phyloP scores from a whole-genome alignment of 139 green algal genomes.

The Chlamydomonas incerta region DNA sequence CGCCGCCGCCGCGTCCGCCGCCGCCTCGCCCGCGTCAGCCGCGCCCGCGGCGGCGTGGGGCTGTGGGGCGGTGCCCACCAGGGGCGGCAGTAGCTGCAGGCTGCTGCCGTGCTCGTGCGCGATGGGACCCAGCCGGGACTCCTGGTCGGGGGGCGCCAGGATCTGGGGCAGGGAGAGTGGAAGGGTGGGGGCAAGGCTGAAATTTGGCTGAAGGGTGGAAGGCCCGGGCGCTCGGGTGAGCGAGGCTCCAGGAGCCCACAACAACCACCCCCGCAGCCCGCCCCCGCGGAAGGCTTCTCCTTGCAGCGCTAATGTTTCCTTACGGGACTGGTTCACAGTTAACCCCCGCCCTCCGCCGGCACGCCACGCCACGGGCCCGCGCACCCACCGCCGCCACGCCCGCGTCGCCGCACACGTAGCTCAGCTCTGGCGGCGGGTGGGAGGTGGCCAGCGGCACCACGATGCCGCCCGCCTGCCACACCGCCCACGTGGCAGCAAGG shows the following conservation, averaged over 20 bases:
- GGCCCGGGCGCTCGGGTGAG: too few relatives aligned
- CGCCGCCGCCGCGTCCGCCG: not conserved
- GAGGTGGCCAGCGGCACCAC: constrained; percentile 87
- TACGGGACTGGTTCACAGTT: too few relatives aligned
- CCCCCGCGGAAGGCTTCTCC: too few relatives aligned
- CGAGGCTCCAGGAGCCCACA: too few relatives aligned
- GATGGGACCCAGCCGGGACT: constrained; percentile 27
- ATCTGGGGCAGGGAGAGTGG: constrained; percentile 6
- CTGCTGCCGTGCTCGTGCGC: constrained; percentile 14
- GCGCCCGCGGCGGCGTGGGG: not conserved
- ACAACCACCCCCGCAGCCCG: too few relatives aligned
- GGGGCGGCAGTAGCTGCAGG: constrained; percentile 45
- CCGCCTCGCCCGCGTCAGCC: not conserved
- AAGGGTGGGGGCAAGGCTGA: not conserved
- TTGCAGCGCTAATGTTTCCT: too few relatives aligned
- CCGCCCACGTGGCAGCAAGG: constrained; percentile 79
- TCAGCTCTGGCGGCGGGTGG: constrained; percentile 82
- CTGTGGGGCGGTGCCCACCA: not conserved
- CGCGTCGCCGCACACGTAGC: constrained; percentile 87
- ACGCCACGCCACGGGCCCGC: not conserved
- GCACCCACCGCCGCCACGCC: constrained; percentile 61
- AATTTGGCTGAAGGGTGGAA: too few relatives aligned
- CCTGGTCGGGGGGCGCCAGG: constrained; percentile 8
- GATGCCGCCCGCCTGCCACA: constrained; percentile 85
- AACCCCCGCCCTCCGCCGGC: not conserved